phyloP scores from a whole-genome alignment of 805 yeast genomes.

The Zygotorulaspora danielsina region DNA sequence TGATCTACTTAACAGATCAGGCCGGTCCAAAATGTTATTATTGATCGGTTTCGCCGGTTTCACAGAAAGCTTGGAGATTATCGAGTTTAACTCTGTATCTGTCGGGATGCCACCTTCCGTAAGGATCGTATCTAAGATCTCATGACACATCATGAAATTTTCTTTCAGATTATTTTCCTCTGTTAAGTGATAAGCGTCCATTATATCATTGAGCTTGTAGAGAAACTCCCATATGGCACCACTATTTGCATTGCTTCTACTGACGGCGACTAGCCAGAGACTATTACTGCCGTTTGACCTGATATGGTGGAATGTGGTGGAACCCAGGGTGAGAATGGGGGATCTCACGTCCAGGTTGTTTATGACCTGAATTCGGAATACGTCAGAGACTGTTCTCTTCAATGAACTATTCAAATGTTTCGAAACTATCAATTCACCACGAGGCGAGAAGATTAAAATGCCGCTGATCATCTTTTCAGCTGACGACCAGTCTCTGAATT shows the following conservation, averaged over 20 bases:
- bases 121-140: conserved; percentile 67
- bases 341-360: conserved; percentile 51
- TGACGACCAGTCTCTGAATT: too few species aligned
- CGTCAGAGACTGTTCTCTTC: conserved; percentile 74
- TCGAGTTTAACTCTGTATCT: conserved; percentile 27
- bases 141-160: conserved; percentile 68
- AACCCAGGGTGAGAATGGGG: conserved; percentile 80
- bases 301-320: conserved; percentile 84
- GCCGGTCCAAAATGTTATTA: conserved; percentile 6
- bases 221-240: conserved; percentile 75
- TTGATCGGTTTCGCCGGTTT: conserved; percentile 19
- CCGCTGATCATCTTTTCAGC: conserved; percentile 79
- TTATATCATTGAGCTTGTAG: conserved; percentile 52
- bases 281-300: conserved; percentile 45
- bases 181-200: conserved; percentile 40
- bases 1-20: conserved; percentile 10
- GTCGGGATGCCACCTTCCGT: conserved; percentile 28
- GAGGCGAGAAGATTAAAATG: conserved; percentile 66
- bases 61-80: conserved; percentile 24
- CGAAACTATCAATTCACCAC: conserved; percentile 81
- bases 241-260: conserved; percentile 84
- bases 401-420: conserved; percentile 70
- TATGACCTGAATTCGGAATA: conserved; percentile 89
- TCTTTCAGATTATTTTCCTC: conserved; percentile 52
- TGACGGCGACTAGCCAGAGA: conserved; percentile 83